These are phyloP conservation scores for Comarum palustre DNA, from an alignment of 306 rosid species.

Conservation along the genomic window DNA sequence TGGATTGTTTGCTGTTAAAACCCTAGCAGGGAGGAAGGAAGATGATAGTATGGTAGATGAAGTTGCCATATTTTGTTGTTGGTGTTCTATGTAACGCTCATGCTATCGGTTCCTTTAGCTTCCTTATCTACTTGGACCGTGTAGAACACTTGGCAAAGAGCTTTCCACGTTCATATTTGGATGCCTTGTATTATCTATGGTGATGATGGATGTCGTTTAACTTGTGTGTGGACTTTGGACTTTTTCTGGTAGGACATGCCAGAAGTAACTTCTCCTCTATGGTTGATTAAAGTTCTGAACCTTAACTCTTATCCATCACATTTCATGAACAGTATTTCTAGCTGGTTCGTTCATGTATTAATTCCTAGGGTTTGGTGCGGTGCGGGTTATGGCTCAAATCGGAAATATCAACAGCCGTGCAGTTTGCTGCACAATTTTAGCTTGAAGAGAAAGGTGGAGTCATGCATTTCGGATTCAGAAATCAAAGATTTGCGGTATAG, in stretches of 20 bases:
- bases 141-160: slow-evolving; percentile 10
- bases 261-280: not conserved
- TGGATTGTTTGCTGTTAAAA: slow-evolving; percentile 18
- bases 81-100: not conserved
- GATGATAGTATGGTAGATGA: slow-evolving; percentile 40
- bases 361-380: too few species aligned
- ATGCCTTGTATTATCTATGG: not conserved
- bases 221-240: slow-evolving; percentile 6
- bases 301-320: not conserved
- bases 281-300: not conserved
- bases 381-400: too few species aligned
- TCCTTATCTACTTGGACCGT: slow-evolving; percentile 26
- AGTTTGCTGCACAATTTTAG: not conserved
- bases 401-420: not conserved
- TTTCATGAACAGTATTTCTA: slow-evolving; percentile 1
- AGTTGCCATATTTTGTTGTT: slow-evolving; percentile 46
- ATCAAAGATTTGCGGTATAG: not conserved
- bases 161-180: slow-evolving; percentile 9
- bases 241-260: not conserved
- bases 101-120: not conserved
- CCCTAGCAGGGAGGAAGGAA: slow-evolving; percentile 41
- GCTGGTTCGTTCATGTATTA: not conserved
- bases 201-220: not conserved
- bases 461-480: not conserved
- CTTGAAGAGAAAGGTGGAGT: not conserved